phyloP scores from a whole-genome alignment of 352 stramenopile genomes.

The Pythium myriotylum region DNA sequence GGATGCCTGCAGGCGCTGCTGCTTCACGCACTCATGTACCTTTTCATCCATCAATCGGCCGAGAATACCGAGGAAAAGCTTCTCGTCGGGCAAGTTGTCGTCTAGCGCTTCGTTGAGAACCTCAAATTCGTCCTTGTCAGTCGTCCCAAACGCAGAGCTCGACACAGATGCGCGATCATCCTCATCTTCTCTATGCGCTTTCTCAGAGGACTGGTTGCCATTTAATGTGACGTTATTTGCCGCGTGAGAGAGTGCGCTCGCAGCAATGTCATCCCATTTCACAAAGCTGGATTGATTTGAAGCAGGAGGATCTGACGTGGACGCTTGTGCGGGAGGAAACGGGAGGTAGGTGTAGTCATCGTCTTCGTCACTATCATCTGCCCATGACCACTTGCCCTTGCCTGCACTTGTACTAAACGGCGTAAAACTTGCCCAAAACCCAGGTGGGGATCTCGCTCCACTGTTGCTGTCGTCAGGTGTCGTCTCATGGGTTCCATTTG shows the following conservation, averaged over 20 bases:
- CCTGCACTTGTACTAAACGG: slow-evolving; percentile 52
- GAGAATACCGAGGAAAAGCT: slow-evolving; percentile 72
- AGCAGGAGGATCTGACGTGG: slow-evolving; percentile 10
- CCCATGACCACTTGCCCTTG: slow-evolving; percentile 27
- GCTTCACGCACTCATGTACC: slow-evolving; percentile 37
- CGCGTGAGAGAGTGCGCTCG: slow-evolving; percentile 50
- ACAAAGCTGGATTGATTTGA: slow-evolving; percentile 31
- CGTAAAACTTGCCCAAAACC: slow-evolving; percentile 78
- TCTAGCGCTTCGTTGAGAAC: slow-evolving; percentile 65
- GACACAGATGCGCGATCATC: slow-evolving; percentile 24
- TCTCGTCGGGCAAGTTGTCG: slow-evolving; percentile 64
- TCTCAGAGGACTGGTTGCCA: slow-evolving; percentile 17
- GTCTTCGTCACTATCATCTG: slow-evolving; percentile 57
- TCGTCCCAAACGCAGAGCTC: slow-evolving; percentile 33
- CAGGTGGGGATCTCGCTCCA: slow-evolving; percentile 61
- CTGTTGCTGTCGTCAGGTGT: slow-evolving; percentile 33
- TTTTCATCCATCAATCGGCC: slow-evolving; percentile 68
- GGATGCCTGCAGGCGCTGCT: slow-evolving; percentile 4
- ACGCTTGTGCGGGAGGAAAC: not conserved
- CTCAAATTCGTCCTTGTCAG: slow-evolving; percentile 80
- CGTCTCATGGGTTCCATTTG: not conserved
- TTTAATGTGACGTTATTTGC: slow-evolving; percentile 24
- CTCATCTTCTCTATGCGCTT: slow-evolving; percentile 25
- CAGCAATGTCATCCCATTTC: slow-evolving; percentile 63
- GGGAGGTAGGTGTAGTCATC: slow-evolving; percentile 34